Evolutionary conservation across 176 grass and related monocot genomes (phyloP), one percentile per base, ranked within the genome.

Genomic region (Rhynchospora pubera): DNA sequence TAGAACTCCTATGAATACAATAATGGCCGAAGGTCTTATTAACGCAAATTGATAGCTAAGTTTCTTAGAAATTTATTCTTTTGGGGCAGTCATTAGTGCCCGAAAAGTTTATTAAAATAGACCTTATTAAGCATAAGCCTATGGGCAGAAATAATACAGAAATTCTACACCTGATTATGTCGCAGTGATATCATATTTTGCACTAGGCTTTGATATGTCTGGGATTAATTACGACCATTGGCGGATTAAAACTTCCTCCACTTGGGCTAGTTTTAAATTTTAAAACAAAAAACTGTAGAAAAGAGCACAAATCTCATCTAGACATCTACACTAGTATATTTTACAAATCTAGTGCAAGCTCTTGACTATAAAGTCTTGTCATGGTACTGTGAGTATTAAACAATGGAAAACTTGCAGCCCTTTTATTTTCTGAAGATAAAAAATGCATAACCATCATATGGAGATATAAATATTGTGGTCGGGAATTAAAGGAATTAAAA

Each of bases 101-200:
- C 58, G 3, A 76, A 75, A 76, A 76, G 71, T 51, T 30, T 16
- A 53, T n/a, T n/a, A n/a, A 76, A 76, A 52, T 75, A 52, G 46
- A 75, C 47, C n/a, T 45, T 46, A n/a, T 71, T 71, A 47, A 71
- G n/a, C n/a, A n/a, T n/a, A n/a, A n/a, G n/a, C n/a, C 43, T 72
- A 72, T 9, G 44, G 18, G 7, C 68, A 22, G 23, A 48, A 72
- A 9, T 23, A 19, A 72, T 50, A 19, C 0, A 19, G 15, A 48
- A 72, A 50, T 50, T 73, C 44, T 72, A 9, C 68, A 6, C 48
- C 68, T 50, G 19, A 23, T 72, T 21, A 22, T 22, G 69, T 50
- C 44, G 50, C 69, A 73, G 23, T 5, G 21, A 48, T 45, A 48
- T 73, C n/a, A 73, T 13, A 51, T 3, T 52, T 50, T 74, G 11